Evolutionary conservation across 2,329 filamentous ascomycete genomes (phyloP), one percentile per base, ranked within the genome.

Genomic region (Shiraia sp.): DNA sequence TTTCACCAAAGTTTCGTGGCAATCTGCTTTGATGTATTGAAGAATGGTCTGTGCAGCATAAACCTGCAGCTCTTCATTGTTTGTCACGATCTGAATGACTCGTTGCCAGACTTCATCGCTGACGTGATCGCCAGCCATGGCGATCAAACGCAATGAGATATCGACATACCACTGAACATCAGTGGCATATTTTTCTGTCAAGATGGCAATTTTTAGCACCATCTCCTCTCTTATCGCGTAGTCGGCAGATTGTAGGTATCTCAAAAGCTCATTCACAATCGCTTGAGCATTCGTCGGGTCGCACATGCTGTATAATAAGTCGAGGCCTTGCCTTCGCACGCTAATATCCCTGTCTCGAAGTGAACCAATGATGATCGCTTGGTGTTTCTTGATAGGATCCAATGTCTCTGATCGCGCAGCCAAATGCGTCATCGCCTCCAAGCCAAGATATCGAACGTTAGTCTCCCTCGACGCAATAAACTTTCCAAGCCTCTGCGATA

Each of bases 131-230:
- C 93, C 93, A 3, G 95, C 93, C 83, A 97, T 91, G 44, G 92
- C 90, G 45, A 99, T 91, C 37, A 99, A 80, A 41, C 92, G 85
- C 54, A 99, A 78, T 9, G 93, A 96, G 56, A 97, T 96, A 66
- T 99, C 92, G 49, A 99, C 95, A 69, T 99, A 99, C 93, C 93
- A 99, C 74, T 97, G 92, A 14, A 96, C 89, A 63, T 99, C 93
- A 1, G 91, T 96, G 16, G 93, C 93, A 67, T 99, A 99, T 67
- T 97, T 97, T 68, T 99, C 93, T 0, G 95, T 97, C 52, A 99
- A 72, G 62, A 99, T 99, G 37, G 93, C 93, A 71, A 99, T 96
- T 74, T 99, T 99, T 50, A 99, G 78, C 3, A 97, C 93, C 93
- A 99, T 99, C 70, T 99, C 93, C 73, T 99, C 95, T 51, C 95